Conservation (phyloP, 2,329 filamentous ascomycete genomes). For the Stachybotrys echinatus region DNA sequence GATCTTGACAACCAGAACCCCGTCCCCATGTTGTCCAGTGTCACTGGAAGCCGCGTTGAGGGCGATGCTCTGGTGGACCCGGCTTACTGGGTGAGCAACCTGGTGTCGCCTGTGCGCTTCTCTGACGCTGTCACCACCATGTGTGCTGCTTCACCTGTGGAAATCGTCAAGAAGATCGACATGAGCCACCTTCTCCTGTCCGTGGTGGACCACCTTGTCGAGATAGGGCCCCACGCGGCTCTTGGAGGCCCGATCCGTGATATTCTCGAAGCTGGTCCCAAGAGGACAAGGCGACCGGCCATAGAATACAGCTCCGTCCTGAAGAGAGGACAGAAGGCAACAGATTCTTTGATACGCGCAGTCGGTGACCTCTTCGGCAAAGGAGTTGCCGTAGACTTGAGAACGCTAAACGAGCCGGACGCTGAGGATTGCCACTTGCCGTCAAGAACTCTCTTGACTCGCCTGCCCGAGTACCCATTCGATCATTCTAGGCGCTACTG, state of each 20-base stretch:
- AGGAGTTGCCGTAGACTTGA: conserved; percentile 7
- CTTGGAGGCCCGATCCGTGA: conserved; percentile 17
- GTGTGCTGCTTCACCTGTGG: too few species aligned
- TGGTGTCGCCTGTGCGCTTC: conserved; percentile 3
- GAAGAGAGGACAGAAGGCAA: conserved; percentile 7
- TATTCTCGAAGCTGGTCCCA: conserved; percentile 4
- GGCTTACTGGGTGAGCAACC: background rate
- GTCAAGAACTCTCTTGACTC: conserved; percentile 22
- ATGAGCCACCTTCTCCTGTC: too few species aligned
- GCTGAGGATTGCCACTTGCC: background rate
- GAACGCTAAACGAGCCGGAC: conserved; percentile 6
- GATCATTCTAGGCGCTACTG: conserved; percentile 27
- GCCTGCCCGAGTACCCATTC: conserved; percentile 26
- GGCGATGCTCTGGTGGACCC: background rate
- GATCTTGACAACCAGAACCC: background rate
- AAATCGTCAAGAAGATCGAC: too few species aligned
- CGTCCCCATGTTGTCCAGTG: conserved; percentile 6
- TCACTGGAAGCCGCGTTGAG: conserved; percentile 1
- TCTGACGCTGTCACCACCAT: background rate
- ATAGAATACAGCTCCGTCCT: conserved; percentile 10
- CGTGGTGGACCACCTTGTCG: conserved; percentile 10
- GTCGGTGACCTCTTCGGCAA: conserved; percentile 11
- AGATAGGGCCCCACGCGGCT: conserved; percentile 20
- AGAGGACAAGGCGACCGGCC: too few species aligned
- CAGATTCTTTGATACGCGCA: conserved; percentile 6